phyloP scores from a whole-genome alignment of 768 basidiomycete genomes.

The Scleroderma bovista region DNA sequence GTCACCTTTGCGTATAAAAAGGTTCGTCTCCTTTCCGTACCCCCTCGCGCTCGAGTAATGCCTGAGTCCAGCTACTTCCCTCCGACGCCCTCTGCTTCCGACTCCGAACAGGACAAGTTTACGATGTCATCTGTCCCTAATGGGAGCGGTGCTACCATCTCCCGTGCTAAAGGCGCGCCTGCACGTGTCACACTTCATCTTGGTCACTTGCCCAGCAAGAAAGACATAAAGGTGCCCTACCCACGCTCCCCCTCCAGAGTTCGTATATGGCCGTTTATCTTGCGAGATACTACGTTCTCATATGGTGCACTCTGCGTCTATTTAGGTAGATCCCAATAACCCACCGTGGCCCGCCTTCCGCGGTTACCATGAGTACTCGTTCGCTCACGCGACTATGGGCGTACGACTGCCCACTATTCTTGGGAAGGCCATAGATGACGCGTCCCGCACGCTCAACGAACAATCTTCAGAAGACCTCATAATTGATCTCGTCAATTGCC shows the following conservation, averaged over 20 bases:
- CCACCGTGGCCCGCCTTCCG: constrained; percentile 80
- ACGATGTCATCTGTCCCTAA: constrained; percentile 5
- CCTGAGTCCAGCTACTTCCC: constrained; percentile 30
- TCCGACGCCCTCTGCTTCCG: constrained; percentile 25
- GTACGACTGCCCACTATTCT: constrained; percentile 93
- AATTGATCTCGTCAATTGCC: constrained; percentile 78
- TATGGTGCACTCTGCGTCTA: background rate
- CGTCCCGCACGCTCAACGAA: constrained; percentile 82
- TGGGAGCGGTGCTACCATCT: background rate
- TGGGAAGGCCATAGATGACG: constrained; percentile 92
- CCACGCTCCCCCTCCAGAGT: constrained; percentile 72
- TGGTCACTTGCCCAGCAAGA: constrained; percentile 70
- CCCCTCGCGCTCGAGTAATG: constrained; percentile 7
- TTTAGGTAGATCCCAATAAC: constrained; percentile 74
- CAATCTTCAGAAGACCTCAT: constrained; percentile 78
- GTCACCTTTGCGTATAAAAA: constrained; percentile 5
- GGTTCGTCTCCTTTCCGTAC: constrained; percentile 1
- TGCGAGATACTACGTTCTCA: background rate
- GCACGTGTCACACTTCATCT: constrained; percentile 66
- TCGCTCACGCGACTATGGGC: constrained; percentile 92
- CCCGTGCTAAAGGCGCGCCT: constrained; percentile 31
- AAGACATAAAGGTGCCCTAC: constrained; percentile 65
- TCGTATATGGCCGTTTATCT: constrained; percentile 12
- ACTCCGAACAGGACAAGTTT: constrained; percentile 7
- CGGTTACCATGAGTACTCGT: constrained; percentile 77